A percentile compares a stretch with the other conserved stretches of the same genome.
Conservation (phyloP, 2,329 filamentous ascomycete species). For the Pyrenophora graminea region DNA sequence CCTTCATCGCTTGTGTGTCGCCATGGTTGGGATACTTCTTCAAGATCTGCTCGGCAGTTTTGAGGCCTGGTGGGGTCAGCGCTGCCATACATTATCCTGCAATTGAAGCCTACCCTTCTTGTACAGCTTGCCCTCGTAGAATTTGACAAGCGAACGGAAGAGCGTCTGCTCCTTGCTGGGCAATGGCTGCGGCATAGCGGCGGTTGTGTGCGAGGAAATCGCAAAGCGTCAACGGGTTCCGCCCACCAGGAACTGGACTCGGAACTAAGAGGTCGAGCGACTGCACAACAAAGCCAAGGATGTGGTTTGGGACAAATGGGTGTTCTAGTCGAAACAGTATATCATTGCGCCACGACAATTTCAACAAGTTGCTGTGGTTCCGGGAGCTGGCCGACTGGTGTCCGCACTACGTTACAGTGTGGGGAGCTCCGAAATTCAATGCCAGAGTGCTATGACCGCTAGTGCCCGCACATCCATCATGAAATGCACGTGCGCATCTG, state of each 20-base stretch:
- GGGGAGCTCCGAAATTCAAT: constrained; percentile 42
- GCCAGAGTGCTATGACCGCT: constrained; percentile 31
- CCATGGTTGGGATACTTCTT: constrained; percentile 95
- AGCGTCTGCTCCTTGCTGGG: constrained; percentile 89
- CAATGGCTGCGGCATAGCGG: constrained; percentile 71
- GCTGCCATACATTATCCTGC: constrained; percentile 9
- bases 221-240: constrained; percentile 12
- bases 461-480: constrained; percentile 10
- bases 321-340: constrained; percentile 9
- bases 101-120: constrained; percentile 67
- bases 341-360: constrained; percentile 15
- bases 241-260: constrained; percentile 18
- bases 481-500: constrained; percentile 25
- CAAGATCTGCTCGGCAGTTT: constrained; percentile 94
- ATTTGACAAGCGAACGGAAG: constrained; percentile 91
- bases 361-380: constrained; percentile 7
- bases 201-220: constrained; percentile 13
- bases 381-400: constrained; percentile 11
- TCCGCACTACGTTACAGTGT: constrained; percentile 32
- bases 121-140: constrained; percentile 98
- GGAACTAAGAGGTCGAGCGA: constrained; percentile 10
- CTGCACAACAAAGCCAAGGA: constrained; percentile 1
- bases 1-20: constrained; percentile 99
- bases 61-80: constrained; percentile 67
- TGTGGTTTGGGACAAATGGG: constrained; percentile 1